These are phyloP conservation scores for Eucalyptus curtisii DNA, from an alignment of 345 rosid species.

Conservation along the genomic window DNA sequence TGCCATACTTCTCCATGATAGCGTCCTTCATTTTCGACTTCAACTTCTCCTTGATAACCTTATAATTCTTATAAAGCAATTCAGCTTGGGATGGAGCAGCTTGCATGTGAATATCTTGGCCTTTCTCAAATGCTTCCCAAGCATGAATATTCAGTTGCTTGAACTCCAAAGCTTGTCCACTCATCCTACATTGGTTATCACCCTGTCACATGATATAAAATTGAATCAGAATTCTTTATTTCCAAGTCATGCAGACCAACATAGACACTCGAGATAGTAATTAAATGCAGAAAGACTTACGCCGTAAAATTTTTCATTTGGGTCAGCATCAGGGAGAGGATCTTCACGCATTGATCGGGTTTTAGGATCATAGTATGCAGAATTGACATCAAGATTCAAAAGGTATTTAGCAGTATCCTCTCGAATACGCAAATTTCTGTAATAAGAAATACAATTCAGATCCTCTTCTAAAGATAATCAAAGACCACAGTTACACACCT, in stretches of 20 bases:
- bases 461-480: not conserved
- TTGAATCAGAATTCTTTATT: not conserved
- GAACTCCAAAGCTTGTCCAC: constrained; percentile 61
- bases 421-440: constrained; percentile 26
- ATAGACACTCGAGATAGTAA: not conserved
- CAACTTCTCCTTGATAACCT: constrained; percentile 32
- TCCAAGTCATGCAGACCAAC: not conserved
- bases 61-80: constrained; percentile 38
- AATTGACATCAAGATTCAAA: constrained; percentile 50
- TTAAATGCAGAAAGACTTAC: constrained; percentile 8
- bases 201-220: constrained; percentile 17
- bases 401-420: constrained; percentile 53
- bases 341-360: constrained; percentile 71
- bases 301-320: constrained; percentile 47
- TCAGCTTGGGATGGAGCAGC: constrained; percentile 84
- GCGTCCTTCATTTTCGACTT: constrained; percentile 37
- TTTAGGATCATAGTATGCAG: constrained; percentile 60
- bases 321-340: constrained; percentile 68
- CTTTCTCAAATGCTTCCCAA: constrained; percentile 59
- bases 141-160: constrained; percentile 47
- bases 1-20: constrained; percentile 51
- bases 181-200: constrained; percentile 45
- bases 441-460: not conserved
- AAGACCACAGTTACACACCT: not conserved
- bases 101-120: constrained; percentile 57